Evolutionary conservation across 2,329 filamentous ascomycete species (phyloP).

Genomic region (Plenodomus tracheiphilus): DNA sequence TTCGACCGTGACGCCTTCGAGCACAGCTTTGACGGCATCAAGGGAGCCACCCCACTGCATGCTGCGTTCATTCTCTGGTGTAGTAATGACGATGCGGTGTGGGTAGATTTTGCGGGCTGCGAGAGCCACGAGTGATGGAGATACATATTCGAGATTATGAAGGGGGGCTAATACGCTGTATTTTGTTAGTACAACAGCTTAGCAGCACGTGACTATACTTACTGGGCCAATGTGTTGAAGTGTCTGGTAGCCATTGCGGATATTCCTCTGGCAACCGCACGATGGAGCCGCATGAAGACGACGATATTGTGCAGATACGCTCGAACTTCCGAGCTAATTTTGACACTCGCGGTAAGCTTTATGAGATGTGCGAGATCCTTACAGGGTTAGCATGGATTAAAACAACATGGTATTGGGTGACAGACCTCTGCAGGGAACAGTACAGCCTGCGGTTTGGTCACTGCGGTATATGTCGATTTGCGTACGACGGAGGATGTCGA

Average conservation of each 20-base stretch:
- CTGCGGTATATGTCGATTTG: slow-evolving; percentile 4
- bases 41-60: slow-evolving; percentile 90
- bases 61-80: slow-evolving; percentile 75
- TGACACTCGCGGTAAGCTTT: slow-evolving; percentile 60
- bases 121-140: slow-evolving; percentile 79
- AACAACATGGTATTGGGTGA: slow-evolving; percentile 15
- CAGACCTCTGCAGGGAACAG: slow-evolving; percentile 51
- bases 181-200: background rate
- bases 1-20: slow-evolving; percentile 63
- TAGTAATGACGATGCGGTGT: slow-evolving; percentile 75
- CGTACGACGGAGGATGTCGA: slow-evolving; percentile 46
- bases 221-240: slow-evolving; percentile 69
- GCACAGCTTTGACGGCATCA: slow-evolving; percentile 66
- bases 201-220: slow-evolving; percentile 19
- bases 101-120: slow-evolving; percentile 86
- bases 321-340: slow-evolving; percentile 73
- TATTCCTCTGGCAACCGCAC: slow-evolving; percentile 78
- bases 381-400: background rate
- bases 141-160: slow-evolving; percentile 78
- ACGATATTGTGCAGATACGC: slow-evolving; percentile 88
- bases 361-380: slow-evolving; percentile 63
- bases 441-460: slow-evolving; percentile 12
- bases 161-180: slow-evolving; percentile 73
- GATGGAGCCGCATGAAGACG: slow-evolving; percentile 83
- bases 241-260: slow-evolving; percentile 78